These are phyloP conservation scores for Antitrichia curtipendula DNA, from an alignment of 225 moss, liverwort and hornwort species.

Conservation along the genomic window DNA sequence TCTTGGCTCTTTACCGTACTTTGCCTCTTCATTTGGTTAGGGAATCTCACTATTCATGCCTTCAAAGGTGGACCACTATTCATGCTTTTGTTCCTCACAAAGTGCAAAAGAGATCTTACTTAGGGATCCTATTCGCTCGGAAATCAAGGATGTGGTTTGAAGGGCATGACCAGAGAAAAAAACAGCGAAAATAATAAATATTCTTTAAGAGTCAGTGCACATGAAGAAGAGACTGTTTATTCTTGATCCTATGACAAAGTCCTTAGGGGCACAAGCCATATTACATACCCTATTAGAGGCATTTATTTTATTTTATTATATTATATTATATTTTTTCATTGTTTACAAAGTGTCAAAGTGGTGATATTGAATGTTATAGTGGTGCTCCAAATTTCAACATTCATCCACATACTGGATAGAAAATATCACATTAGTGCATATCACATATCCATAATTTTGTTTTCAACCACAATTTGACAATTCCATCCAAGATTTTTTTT, in stretches of 20 bases:
- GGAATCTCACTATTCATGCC: background rate
- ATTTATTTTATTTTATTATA: too few species aligned
- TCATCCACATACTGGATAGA: too few species aligned
- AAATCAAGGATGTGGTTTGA: background rate
- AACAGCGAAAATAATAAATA: background rate
- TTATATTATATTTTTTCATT: too few species aligned
- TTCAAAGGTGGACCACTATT: background rate
- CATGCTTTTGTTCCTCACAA: background rate
- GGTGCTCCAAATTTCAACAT: too few species aligned
- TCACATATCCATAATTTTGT: too few species aligned
- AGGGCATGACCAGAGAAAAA: background rate
- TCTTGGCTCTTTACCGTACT: too few species aligned
- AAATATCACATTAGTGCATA: too few species aligned
- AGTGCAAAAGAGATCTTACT: background rate
- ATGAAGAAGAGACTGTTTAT: background rate
- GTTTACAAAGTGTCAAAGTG: too few species aligned
- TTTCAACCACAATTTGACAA: too few species aligned
- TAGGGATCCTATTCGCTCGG: background rate
- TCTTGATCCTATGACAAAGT: background rate
- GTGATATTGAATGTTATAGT: too few species aligned
- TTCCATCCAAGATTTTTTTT: too few species aligned
- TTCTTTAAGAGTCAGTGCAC: background rate
- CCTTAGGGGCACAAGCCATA: fast-evolving
- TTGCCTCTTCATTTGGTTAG: background rate
- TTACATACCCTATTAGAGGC: too few species aligned